Percentiles rank a stretch among this genome's conserved stretches.
Evolutionary conservation across 2,329 filamentous ascomycete genomes (phyloP).

Genomic region (Paraconiothyrium brasiliense): DNA sequence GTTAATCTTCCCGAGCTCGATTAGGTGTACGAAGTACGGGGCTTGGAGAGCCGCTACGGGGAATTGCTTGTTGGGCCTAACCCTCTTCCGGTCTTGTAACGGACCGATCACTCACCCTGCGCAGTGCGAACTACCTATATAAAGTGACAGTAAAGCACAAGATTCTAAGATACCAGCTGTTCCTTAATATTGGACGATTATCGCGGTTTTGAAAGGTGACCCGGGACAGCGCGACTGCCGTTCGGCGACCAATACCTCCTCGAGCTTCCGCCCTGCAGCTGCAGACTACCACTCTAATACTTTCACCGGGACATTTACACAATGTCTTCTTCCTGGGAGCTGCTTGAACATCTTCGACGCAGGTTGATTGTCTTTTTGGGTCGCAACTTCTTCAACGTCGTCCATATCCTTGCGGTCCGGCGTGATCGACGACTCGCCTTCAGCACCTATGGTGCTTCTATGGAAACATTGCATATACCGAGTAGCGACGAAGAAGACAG

Average conservation of each 20-base stretch:
- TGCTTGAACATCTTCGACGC: not conserved
- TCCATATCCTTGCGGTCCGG: not conserved
- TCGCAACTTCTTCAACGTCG: not conserved
- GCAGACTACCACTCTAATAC: not conserved
- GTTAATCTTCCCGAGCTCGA: not conserved
- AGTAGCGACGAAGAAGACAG: not conserved
- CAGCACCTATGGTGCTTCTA: slow-evolving; percentile 1
- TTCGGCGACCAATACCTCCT: not conserved
- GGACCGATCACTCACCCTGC: not conserved
- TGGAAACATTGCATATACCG: not conserved
- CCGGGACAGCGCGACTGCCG: not conserved
- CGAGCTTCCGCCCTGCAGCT: not conserved
- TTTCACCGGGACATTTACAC: not conserved
- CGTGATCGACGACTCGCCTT: slow-evolving; percentile 3
- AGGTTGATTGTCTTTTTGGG: not conserved
- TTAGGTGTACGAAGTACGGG: not conserved
- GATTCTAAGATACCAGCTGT: not conserved
- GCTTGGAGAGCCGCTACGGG: not conserved
- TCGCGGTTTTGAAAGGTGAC: not conserved
- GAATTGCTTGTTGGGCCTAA: not conserved
- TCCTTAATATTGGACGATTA: not conserved
- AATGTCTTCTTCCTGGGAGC: not conserved
- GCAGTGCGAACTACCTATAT: too few relatives aligned
- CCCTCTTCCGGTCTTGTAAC: not conserved
- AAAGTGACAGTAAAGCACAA: too few relatives aligned